Percentiles rank a stretch among this genome's conserved stretches.
Conservation (phyloP, 2,329 filamentous ascomycete genomes). For the Calycina herbarum region DNA sequence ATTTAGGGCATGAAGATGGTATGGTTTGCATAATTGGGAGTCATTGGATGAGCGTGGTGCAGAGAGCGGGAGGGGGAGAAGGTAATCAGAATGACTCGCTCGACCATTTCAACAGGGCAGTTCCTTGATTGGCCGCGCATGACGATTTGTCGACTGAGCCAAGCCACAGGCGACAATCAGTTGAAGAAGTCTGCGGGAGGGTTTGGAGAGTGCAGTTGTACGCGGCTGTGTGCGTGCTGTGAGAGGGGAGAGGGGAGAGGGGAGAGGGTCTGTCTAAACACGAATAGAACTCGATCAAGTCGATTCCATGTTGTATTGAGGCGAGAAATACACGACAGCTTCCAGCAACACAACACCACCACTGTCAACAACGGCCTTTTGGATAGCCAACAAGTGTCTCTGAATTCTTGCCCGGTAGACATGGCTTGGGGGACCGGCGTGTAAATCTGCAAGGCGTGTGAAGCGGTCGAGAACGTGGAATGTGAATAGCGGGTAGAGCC, state of each 20-base stretch:
- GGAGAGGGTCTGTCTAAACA: background rate
- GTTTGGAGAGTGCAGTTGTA: background rate
- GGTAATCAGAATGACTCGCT: too few species aligned
- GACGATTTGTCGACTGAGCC: background rate
- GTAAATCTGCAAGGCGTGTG: background rate
- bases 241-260: background rate
- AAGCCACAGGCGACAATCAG: background rate
- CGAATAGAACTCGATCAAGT: background rate
- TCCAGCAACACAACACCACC: too few species aligned
- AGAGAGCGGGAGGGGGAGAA: too few species aligned
- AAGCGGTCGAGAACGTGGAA: background rate
- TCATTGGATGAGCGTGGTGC: background rate
- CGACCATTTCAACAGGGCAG: too few species aligned
- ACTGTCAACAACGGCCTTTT: too few species aligned
- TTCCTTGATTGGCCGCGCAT: background rate
- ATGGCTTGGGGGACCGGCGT: too few species aligned
- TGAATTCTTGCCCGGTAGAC: too few species aligned
- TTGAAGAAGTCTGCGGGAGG: background rate
- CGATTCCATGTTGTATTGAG: background rate
- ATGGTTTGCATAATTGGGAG: background rate
- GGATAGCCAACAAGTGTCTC: too few species aligned
- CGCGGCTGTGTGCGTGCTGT: background rate
- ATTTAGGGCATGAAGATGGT: slow-evolving; percentile 1
- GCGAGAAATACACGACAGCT: background rate
- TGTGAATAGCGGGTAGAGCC: background rate